Evolutionary conservation across 768 basidiomycete species (phyloP), one percentile per base, ranked within the genome.

Genomic region (Hemileccinum impolitum): DNA sequence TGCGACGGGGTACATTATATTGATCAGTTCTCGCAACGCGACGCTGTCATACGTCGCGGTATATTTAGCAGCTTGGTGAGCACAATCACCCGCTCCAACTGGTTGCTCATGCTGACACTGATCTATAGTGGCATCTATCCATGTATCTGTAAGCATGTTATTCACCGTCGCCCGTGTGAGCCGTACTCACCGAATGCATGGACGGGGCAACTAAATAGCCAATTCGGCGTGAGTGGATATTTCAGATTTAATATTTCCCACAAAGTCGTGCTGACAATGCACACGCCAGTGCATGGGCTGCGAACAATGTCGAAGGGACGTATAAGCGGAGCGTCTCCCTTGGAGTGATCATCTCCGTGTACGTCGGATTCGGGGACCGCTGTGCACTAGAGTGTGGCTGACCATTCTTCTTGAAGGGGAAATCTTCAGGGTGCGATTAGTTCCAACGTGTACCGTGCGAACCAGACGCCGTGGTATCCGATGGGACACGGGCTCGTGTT

Each of bases 371-470:
- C 45, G 41, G n/a, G n/a, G n/a, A n/a, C 15, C 45, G 26, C 1
- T 8, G 25, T 15, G 11, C n/a, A n/a, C n/a, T n/a, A n/a, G n/a
- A n/a, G n/a, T n/a, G n/a, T n/a, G n/a, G n/a, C n/a, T n/a, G 11
- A 13, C 11, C 30, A 23, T 19, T 17, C 12, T 38, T 17, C 10
- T 19, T 19, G 0, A 38, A 85, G 82, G 54, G 85, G 85, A 8
- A 87, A 87, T 61, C 69, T 87, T 43, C 85, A 87, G 59, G 86
- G 85, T 17, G 85, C 83, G n/a, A 80, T 90, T 36, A 81, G 80
- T 60, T 86, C 84, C 15, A 87, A 88, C 57, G 78, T 90, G 75
- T 89, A 90, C 60, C 85, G 85, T 28, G 77, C 76, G 4, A 65
- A 62, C 40, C 83, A 88, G 61, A 71, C 71, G 52, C 87, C 87